Evolutionary conservation across 176 grass and related monocot species (phyloP), one percentile per base, ranked within the genome.

Genomic region (Paspalum notatum): DNA sequence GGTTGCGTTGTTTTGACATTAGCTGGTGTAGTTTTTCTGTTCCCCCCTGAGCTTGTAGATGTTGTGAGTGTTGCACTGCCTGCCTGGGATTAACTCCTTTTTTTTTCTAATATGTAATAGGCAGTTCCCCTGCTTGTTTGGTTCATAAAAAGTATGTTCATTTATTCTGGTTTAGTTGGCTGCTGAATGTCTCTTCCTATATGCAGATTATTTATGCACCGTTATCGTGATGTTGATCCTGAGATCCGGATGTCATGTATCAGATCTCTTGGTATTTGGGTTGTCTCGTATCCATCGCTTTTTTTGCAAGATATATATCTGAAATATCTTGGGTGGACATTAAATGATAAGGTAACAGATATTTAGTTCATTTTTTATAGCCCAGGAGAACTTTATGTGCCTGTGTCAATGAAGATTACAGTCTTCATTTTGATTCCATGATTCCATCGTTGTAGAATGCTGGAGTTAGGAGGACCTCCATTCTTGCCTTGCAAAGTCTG

Each of bases 321-420:
- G 37, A 98, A 98, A 71, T 98, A 98, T 91, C 90, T 98, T 87
- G 95, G 95, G 61, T 98, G 95, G 95, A 95, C 95, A 85, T 83
- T 98, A 62, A 98, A 98, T 80, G 95, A 98, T 76, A 98, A 98
- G 88, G 95, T 93, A 97, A 85, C 24, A 83, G 2, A 53, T 18
- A 46, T 71, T 55, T 37, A 55, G 45, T 18, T 54, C 73, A 62
- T 68, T 68, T 60, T 62, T 89, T 83, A 32, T 15, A 65, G 59
- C 27, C 72, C 49, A 68, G 49, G 82, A 14, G 57, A 86, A 40
- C 52, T 77, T 53, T 69, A 73, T 78, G 58, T 44, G 3, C 71
- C 61, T 74, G 61, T 68, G 6, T 72, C 50, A 56, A 20, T 54
- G 7, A 57, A 84, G 84, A 61, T 74, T 76, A 50, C 53, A 67